Conservation (phyloP, 768 basidiomycete species). For the Punctularia strigosozonata region DNA sequence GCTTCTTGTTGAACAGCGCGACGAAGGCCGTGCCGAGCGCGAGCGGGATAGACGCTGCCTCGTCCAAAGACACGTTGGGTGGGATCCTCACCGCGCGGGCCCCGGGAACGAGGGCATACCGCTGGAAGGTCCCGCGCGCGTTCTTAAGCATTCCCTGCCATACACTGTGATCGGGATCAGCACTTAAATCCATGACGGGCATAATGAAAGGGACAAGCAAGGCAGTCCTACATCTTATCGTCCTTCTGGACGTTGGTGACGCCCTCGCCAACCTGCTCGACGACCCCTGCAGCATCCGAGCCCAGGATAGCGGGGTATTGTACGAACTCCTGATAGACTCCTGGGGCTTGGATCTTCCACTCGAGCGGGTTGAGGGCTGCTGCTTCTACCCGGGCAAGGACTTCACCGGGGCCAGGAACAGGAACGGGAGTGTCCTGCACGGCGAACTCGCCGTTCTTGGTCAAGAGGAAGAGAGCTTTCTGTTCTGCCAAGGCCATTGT, state of each 20-base stretch:
- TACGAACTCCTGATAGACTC: slow-evolving; percentile 23
- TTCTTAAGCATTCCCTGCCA: too few relatives aligned
- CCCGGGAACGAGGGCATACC: too few relatives aligned
- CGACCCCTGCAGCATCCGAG: slow-evolving; percentile 25
- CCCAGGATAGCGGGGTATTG: slow-evolving; percentile 28
- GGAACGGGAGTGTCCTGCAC: slow-evolving; percentile 6
- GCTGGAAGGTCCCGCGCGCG: too few relatives aligned
- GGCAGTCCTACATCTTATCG: slow-evolving; percentile 25
- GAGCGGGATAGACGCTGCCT: slow-evolving; percentile 19
- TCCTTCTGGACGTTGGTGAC: slow-evolving; percentile 26
- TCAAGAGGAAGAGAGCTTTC: slow-evolving; percentile 5
- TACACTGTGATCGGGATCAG: too few relatives aligned
- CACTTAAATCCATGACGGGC: too few relatives aligned
- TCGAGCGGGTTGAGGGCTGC: slow-evolving; percentile 22
- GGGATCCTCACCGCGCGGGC: too few relatives aligned
- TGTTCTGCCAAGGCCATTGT: neutral
- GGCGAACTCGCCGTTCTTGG: slow-evolving; percentile 5
- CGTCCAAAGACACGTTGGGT: slow-evolving; percentile 14
- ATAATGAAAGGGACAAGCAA: slow-evolving; percentile 2
- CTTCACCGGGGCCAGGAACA: slow-evolving; percentile 12
- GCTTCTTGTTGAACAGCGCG: slow-evolving; percentile 14
- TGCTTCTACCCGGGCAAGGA: slow-evolving; percentile 17
- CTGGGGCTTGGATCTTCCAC: slow-evolving; percentile 19
- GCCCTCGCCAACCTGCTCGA: slow-evolving; percentile 26
- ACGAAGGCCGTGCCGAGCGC: slow-evolving; percentile 17